Percentiles rank a stretch among this genome's conserved stretches.
phyloP scores from a whole-genome alignment of 2,329 filamentous ascomycete genomes.

The Stagonosporopsis tanaceti region DNA sequence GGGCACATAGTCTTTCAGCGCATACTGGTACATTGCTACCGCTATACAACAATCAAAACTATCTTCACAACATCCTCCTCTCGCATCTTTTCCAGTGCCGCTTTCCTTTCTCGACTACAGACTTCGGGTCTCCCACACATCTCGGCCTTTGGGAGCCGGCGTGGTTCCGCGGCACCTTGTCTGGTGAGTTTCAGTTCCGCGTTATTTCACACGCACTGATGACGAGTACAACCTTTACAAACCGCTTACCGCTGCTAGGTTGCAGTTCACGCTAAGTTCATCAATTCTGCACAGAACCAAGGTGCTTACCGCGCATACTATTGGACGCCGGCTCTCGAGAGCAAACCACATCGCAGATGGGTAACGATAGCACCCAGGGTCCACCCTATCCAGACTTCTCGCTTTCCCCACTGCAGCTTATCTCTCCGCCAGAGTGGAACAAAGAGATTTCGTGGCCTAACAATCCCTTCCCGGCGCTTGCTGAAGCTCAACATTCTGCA shows the following conservation, averaged over 20 bases:
- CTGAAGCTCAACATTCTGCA: constrained; percentile 1
- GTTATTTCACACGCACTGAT: constrained; percentile 4
- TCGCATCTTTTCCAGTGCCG: not conserved
- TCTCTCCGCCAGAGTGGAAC: not conserved
- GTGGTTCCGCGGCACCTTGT: not conserved
- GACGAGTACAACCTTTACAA: not conserved
- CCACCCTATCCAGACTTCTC: not conserved
- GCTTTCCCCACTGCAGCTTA: not conserved
- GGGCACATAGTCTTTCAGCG: constrained; percentile 11
- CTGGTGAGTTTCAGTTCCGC: not conserved
- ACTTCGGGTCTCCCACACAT: not conserved
- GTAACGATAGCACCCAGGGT: constrained; percentile 1
- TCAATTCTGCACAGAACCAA: not conserved
- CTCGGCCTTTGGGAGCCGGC: not conserved
- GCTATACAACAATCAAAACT: constrained; percentile 6
- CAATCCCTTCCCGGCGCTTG: constrained; percentile 1
- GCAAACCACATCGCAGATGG: not conserved
- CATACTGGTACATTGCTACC: constrained; percentile 10
- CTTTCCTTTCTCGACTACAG: not conserved
- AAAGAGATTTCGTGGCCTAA: not conserved
- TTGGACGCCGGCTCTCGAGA: not conserved
- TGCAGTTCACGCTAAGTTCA: constrained; percentile 6
- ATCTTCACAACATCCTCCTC: not conserved
- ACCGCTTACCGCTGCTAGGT: not conserved
- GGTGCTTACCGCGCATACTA: not conserved